Conservation (phyloP, 768 basidiomycete genomes). For the Lactarius trivialis region DNA sequence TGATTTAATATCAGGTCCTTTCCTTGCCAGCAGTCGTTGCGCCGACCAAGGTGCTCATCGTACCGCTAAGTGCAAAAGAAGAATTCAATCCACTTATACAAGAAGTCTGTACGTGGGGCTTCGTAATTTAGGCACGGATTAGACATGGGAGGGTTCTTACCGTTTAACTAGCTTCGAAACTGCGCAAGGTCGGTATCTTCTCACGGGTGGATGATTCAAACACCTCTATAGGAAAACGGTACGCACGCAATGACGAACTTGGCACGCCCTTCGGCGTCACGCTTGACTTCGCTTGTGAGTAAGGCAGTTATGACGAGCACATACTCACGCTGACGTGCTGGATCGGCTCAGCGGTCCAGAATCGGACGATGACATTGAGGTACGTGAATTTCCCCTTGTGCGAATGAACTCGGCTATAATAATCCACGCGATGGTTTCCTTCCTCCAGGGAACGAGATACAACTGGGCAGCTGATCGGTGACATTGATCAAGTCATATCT, state of each 20-base stretch:
- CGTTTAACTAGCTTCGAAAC: slow-evolving; percentile 59
- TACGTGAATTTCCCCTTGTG: slow-evolving; percentile 33
- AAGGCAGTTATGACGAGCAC: slow-evolving; percentile 15
- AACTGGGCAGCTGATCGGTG: slow-evolving; percentile 85
- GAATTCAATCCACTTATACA: slow-evolving; percentile 78
- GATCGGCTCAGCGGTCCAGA: slow-evolving; percentile 63
- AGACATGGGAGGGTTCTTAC: slow-evolving; percentile 5
- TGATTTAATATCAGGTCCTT: slow-evolving; percentile 54
- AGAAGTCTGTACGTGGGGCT: slow-evolving; percentile 71
- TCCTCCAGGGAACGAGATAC: slow-evolving; percentile 82
- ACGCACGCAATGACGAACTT: slow-evolving; percentile 96
- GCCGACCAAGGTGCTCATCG: slow-evolving; percentile 95
- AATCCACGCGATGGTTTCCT: slow-evolving; percentile 1
- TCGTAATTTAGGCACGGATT: slow-evolving; percentile 17
- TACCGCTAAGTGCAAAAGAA: slow-evolving; percentile 81
- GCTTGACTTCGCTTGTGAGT: slow-evolving; percentile 86
- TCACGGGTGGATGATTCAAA: slow-evolving; percentile 95
- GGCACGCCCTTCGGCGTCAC: slow-evolving; percentile 97
- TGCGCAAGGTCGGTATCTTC: slow-evolving; percentile 85
- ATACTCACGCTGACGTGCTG: slow-evolving; percentile 9
- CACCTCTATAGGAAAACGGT: slow-evolving; percentile 92
- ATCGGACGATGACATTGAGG: slow-evolving; percentile 92
- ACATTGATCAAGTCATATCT: slow-evolving; percentile 81
- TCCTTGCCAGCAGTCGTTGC: slow-evolving; percentile 87
- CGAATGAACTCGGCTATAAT: slow-evolving; percentile 5